Percentiles rank a stretch among this genome's conserved stretches.
phyloP scores from a whole-genome alignment of 179 eudicot species.

The Pouteria campechiana region DNA sequence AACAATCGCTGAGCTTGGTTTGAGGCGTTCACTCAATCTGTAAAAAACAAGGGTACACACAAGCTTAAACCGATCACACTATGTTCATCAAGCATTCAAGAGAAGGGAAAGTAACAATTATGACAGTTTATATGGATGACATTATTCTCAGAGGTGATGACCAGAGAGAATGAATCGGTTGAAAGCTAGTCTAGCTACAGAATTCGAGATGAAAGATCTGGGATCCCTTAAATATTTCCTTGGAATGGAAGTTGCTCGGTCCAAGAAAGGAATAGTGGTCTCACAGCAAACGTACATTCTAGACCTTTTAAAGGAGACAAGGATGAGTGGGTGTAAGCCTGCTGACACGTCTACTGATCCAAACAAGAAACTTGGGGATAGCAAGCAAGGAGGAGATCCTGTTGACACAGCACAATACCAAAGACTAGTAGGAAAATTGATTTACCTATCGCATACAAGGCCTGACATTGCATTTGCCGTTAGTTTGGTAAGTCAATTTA shows the following conservation, averaged over 20 bases:
- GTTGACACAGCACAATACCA: no score
- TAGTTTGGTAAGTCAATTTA: slow-evolving; percentile 1
- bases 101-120: not conserved
- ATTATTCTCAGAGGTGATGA: not conserved
- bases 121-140: slow-evolving; percentile 2
- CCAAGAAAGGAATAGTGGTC: not conserved
- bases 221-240: not conserved
- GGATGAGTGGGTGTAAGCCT: slow-evolving; percentile 1
- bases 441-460: slow-evolving; percentile 4
- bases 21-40: no score
- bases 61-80: slow-evolving; percentile 6
- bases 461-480: not conserved
- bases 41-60: no score
- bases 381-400: no score
- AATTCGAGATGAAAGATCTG: slow-evolving; percentile 4
- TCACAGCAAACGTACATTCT: not conserved
- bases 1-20: no score
- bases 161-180: no score
- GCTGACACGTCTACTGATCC: not conserved
- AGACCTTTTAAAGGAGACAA: not conserved
- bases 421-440: not conserved
- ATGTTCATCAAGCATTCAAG: not conserved
- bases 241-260: slow-evolving; percentile 1
- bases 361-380: not conserved
- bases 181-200: not conserved